Percentiles rank a stretch among this genome's conserved stretches.
Conservation (phyloP, 139 green algal genomes). For the Microglena sp. region DNA sequence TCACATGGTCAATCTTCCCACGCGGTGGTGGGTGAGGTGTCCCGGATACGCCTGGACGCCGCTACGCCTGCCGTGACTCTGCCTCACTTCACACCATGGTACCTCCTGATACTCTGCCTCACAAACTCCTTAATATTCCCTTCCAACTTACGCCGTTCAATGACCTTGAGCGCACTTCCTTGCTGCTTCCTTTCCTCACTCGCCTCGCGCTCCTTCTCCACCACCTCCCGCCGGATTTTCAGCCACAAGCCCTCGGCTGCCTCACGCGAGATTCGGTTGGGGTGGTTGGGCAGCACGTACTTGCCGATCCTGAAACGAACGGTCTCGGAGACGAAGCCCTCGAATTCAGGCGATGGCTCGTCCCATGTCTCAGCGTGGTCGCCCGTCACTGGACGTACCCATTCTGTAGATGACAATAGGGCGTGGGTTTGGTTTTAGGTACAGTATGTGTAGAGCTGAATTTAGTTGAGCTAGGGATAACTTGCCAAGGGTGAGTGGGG, state of each 20-base stretch:
- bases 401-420: constrained; percentile 8
- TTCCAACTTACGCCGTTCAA: constrained; percentile 65
- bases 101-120: constrained; percentile 29
- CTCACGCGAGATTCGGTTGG: constrained; percentile 31
- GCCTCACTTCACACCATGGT: too few relatives aligned
- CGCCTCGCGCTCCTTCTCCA: constrained; percentile 53
- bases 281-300: constrained; percentile 61
- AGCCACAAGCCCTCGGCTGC: constrained; percentile 12
- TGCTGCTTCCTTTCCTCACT: constrained; percentile 37
- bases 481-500: too few relatives aligned
- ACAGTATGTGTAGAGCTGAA: too few relatives aligned
- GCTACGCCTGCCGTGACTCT: too few relatives aligned
- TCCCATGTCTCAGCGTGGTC: constrained; percentile 52
- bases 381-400: constrained; percentile 13
- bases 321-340: constrained; percentile 53
- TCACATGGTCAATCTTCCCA: too few relatives aligned
- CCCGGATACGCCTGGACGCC: too few relatives aligned
- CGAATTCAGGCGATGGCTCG: constrained; percentile 43
- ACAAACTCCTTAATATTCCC: constrained; percentile 58
- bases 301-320: constrained; percentile 54
- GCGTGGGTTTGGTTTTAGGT: too few relatives aligned
- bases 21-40: too few relatives aligned
- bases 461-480: too few relatives aligned
- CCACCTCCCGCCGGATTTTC: constrained; percentile 43
- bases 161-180: constrained; percentile 30